phyloP scores from a whole-genome alignment of 148 eudicot genomes.

The Simmondsia chinensis region DNA sequence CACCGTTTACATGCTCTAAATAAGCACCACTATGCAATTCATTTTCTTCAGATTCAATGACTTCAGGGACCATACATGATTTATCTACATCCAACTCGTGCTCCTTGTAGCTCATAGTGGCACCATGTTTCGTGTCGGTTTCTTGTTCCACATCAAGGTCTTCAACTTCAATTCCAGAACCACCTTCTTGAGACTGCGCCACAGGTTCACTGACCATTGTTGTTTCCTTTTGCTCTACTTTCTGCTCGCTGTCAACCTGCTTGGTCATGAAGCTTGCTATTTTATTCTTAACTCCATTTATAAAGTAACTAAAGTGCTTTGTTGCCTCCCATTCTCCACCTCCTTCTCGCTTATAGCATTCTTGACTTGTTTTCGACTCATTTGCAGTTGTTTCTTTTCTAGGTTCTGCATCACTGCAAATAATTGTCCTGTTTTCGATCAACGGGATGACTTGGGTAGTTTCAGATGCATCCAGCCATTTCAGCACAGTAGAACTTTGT shows the following conservation, averaged over 20 bases:
- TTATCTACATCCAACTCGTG: conserved; percentile 11
- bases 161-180: conserved; percentile 11
- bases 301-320: conserved; percentile 32
- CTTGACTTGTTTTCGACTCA: conserved; percentile 9
- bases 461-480: conserved; percentile 21
- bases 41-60: conserved; percentile 2
- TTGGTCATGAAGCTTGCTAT: conserved; percentile 32
- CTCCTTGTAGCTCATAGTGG: conserved; percentile 11
- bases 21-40: background rate
- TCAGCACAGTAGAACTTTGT: conserved; percentile 12
- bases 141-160: conserved; percentile 13
- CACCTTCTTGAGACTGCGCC: conserved; percentile 21
- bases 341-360: conserved; percentile 16
- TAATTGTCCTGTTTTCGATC: conserved; percentile 10
- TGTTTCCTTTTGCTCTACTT: conserved; percentile 17
- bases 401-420: conserved; percentile 10
- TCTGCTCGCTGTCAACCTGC: conserved; percentile 29
- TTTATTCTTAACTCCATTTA: conserved; percentile 30
- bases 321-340: conserved; percentile 42
- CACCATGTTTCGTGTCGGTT: conserved; percentile 15
- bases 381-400: conserved; percentile 7
- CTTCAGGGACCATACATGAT: background rate
- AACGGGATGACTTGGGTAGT: conserved; percentile 17
- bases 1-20: background rate
- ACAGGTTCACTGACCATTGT: conserved; percentile 17